Base-by-base conservation (phyloP, 1,284 basidiomycete species). In the Ustilago crameri region DNA sequence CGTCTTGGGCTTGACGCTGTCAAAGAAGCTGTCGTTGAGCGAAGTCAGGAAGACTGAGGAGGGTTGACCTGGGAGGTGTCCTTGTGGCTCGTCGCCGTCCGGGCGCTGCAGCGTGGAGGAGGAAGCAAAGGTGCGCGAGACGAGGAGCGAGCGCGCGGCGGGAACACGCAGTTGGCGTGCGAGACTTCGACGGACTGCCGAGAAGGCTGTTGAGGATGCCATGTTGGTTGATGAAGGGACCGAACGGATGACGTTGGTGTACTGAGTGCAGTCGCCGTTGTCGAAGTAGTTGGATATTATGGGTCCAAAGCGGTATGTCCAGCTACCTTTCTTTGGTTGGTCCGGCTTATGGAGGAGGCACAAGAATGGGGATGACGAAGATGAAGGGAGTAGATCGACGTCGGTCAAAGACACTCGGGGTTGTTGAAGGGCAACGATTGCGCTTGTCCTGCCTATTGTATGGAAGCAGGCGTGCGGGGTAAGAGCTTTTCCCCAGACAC, bases 1-100 rank as follows among this genome's bases (percentile, higher is more conserved):
- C 5, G 51, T 65, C 23, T 72, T 72, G 24, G 71, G 71, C 22
- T 55, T 58, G 41, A 75, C 63, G 10, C 57, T 42, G 60, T 78
- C 75, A 46, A 80, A 75, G 55, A 77, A 75, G 55, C 68, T 64
- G 48, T 76, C 72, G 53, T 80, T 66, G 50, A 79, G 62, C 32
- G 51, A 62, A 34, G 75, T 67, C 48, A 80, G 65, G 30, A 75
- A 80, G 30, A 75, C 67, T 2, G 75, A 78, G 20, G 51, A 52
- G 10, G 78, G 75, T 27, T 79, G 62, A 30, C 73, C 75, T 24
- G 78, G 78, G 0, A 80, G 55, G 46, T 77, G 69, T 8, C 74
- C 76, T 49, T 73, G 70, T 20, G 70, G 59, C 44, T 62, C 52
- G 51, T 66, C 55, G 26, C 69, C 69, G 15, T 72, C 68, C 34